Base-by-base conservation (phyloP, 768 basidiomycete genomes). In the Pulveroboletus sp. region DNA sequence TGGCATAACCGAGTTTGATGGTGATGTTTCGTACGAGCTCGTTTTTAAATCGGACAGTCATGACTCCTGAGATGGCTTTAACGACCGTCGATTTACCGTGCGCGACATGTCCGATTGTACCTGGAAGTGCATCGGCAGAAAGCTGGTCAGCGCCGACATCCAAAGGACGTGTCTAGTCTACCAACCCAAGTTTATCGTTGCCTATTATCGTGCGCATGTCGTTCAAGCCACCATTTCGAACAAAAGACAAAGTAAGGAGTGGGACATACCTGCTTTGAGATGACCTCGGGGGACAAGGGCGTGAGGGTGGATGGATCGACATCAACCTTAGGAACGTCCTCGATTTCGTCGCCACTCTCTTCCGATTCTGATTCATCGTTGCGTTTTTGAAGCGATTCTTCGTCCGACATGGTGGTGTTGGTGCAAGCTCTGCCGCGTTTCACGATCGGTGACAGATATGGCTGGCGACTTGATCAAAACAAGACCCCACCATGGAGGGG, bases 1-100 rank as follows among this genome's bases (percentile, higher is more conserved):
- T 99, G 40, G 96, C 96, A 67, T 98, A 99, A 53, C 96, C 96
- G 41, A 99, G 81, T 75, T 99, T 97, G 75, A 99, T 99, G 18
- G 95, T 99, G 62, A 98, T 99, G 72, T 99, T 99, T 55, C 95
- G 78, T 53, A 98, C 96, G 49, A 98, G 82, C 71, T 99, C 96
- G 71, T 97, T 98, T 78, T 99, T 99, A 73, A 99, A 98, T 60
- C 95, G 82, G 41, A 98, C 96, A 15, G 96, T 98, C 82, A 89
- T 88, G 15, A 97, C 95, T 7, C 96, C 94, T 9, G 95, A 97
- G 66, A 99, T 98, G 28, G 96, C 96, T 74, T 97, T 94, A 51
- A 98, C 95, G 49, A 97, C 93, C 7, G 90, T 94, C 48, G 89
- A 93, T 75, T 93, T 93, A 61, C 90, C 92, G 76, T 93, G 93